phyloP scores from a whole-genome alignment of 345 rosid genomes.

The Physaria fendleri region DNA sequence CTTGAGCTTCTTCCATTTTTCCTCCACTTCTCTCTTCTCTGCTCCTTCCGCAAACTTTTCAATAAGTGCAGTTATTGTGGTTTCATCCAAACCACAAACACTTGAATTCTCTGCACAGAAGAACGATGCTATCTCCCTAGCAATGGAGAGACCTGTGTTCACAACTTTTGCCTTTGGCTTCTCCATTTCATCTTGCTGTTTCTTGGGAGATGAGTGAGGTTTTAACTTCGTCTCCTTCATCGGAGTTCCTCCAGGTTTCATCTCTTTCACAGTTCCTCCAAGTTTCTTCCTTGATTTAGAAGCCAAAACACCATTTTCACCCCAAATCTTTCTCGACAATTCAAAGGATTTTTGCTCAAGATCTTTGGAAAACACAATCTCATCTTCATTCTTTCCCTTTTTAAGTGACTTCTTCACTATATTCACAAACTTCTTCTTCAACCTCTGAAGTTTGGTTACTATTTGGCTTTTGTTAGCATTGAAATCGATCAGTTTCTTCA shows the following conservation, averaged over 20 bases:
- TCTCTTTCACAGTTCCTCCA: slow-evolving; percentile 12
- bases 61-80: slow-evolving; percentile 15
- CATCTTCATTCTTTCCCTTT: slow-evolving; percentile 26
- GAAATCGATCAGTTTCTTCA: slow-evolving; percentile 37
- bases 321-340: slow-evolving; percentile 40
- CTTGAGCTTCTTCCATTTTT: slow-evolving; percentile 32
- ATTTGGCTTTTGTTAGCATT: slow-evolving; percentile 34
- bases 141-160: not conserved
- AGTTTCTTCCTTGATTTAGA: slow-evolving; percentile 23
- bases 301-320: slow-evolving; percentile 9
- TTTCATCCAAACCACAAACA: slow-evolving; percentile 27
- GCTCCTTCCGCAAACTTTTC: slow-evolving; percentile 21
- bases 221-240: not conserved
- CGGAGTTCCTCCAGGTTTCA: slow-evolving; percentile 19
- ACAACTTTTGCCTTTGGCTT: not conserved
- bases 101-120: slow-evolving; percentile 4
- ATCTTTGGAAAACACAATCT: slow-evolving; percentile 18
- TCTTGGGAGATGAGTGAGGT: not conserved
- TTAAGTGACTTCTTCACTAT: slow-evolving; percentile 13
- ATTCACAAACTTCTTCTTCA: slow-evolving; percentile 38
- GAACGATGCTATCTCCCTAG: slow-evolving; percentile 9
- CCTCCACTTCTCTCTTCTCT: slow-evolving; percentile 33
- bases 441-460: slow-evolving; percentile 35
- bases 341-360: slow-evolving; percentile 32
- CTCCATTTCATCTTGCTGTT: not conserved